Evolutionary conservation across 345 rosid genomes (phyloP).

Genomic region (Gossypium mustelinum): DNA sequence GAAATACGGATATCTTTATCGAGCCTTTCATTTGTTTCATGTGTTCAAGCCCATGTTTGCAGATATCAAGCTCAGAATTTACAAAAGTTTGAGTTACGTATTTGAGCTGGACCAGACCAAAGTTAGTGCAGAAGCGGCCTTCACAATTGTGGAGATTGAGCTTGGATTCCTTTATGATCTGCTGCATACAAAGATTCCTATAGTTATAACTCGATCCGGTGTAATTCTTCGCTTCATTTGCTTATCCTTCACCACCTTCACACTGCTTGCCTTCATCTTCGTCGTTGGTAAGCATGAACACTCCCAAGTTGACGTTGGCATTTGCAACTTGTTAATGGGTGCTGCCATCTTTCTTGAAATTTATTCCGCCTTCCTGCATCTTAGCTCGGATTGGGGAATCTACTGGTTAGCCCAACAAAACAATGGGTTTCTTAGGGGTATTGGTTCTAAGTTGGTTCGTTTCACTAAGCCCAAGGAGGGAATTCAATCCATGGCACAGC

Average conservation of each 20-base stretch:
- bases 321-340: conserved; percentile 20
- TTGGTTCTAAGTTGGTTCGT: neutral
- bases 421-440: neutral
- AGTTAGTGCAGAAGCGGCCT: neutral
- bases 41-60: neutral
- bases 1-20: neutral
- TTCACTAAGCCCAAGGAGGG: neutral
- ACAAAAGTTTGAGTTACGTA: neutral
- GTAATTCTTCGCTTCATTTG: neutral
- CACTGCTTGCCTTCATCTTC: neutral
- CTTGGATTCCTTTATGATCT: conserved; percentile 17
- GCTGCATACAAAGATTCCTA: conserved; percentile 20
- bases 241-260: neutral
- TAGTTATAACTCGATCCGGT: neutral
- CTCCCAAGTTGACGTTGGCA: neutral
- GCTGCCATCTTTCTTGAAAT: conserved; percentile 26
- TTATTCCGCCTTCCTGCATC: conserved; percentile 6
- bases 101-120: neutral
- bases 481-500: conserved; percentile 19
- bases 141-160: conserved; percentile 12
- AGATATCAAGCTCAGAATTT: conserved; percentile 8
- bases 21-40: neutral
- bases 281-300: neutral
- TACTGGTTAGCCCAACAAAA: neutral
- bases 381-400: conserved; percentile 18